Percentiles rank a stretch among this genome's conserved stretches.
Evolutionary conservation across 257 asterid genomes (phyloP).

Genomic region (Petunia secreta): DNA sequence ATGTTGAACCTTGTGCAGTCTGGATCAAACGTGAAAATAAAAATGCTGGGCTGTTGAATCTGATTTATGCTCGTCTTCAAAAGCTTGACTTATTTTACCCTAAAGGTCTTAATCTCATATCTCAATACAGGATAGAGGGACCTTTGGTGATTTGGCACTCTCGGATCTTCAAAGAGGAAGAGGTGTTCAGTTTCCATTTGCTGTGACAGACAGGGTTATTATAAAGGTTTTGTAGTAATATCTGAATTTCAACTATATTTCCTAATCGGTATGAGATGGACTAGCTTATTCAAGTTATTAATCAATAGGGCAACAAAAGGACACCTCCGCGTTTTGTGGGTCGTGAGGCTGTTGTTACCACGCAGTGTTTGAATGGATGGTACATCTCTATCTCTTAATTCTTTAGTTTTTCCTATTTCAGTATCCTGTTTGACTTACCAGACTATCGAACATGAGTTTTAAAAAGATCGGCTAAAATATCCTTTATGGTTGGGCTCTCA

Average conservation of each 20-base stretch:
- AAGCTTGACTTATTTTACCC: background rate
- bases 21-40: background rate
- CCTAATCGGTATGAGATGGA: constrained; percentile 32
- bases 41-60: background rate
- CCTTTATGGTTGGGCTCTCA: background rate
- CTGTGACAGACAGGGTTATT: constrained; percentile 78
- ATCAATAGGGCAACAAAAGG: constrained; percentile 93
- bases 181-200: constrained; percentile 93
- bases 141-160: constrained; percentile 55
- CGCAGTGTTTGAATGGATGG: constrained; percentile 98
- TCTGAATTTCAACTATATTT: constrained; percentile 29
- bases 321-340: constrained; percentile 95
- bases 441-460: background rate
- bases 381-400: constrained; percentile 29
- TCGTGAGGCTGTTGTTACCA: constrained; percentile 90
- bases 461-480: background rate
- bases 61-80: background rate
- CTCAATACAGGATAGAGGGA: constrained; percentile 65
- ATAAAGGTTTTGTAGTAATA: constrained; percentile 64
- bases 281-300: constrained; percentile 36
- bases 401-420: background rate
- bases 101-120: constrained; percentile 1
- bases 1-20: background rate
- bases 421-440: background rate
- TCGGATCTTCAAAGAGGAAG: constrained; percentile 63